Conservation (phyloP, 73 alveolate species). For the Breviolum minutum region DNA sequence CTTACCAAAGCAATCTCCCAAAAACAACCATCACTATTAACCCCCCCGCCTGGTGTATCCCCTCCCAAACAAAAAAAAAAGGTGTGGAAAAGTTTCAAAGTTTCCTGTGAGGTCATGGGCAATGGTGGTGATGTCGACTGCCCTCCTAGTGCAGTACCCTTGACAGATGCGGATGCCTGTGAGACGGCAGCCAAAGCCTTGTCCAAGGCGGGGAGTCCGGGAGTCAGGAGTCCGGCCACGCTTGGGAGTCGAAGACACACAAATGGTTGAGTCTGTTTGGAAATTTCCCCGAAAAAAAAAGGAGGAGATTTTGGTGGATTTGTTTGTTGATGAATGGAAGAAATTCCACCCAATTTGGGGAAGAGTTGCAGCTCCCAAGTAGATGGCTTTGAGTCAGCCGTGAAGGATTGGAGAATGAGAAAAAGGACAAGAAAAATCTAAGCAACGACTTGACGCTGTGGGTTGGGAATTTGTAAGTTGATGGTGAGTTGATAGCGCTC, state of each 20-base stretch:
- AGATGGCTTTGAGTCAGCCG: too few relatives aligned
- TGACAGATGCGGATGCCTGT: background rate
- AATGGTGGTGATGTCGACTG: background rate
- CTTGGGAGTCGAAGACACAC: background rate
- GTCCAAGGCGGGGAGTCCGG: constrained; percentile 19
- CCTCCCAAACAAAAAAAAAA: too few relatives aligned
- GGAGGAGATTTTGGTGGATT: background rate
- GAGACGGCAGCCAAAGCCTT: background rate
- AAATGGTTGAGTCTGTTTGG: background rate
- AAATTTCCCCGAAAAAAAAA: background rate
- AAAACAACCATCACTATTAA: background rate
- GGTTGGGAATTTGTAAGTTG: too few relatives aligned
- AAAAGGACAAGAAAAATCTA: too few relatives aligned
- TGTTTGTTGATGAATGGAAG: background rate
- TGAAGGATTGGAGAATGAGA: too few relatives aligned
- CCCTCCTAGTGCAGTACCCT: constrained; percentile 20
- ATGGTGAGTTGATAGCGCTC: too few relatives aligned
- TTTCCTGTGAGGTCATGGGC: constrained; percentile 2
- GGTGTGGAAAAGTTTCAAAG: too few relatives aligned
- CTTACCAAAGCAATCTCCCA: too few relatives aligned
- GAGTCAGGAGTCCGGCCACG: too few relatives aligned
- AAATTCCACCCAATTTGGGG: too few relatives aligned
- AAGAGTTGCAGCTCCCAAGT: too few relatives aligned
- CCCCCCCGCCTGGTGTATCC: background rate
- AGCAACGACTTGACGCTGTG: too few relatives aligned